Percentiles rank a stretch among this genome's conserved stretches.
Evolutionary conservation across 495 filamentous ascomycete species (phyloP).

Genomic region (Aspergillus sclerotiicarbonarius): DNA sequence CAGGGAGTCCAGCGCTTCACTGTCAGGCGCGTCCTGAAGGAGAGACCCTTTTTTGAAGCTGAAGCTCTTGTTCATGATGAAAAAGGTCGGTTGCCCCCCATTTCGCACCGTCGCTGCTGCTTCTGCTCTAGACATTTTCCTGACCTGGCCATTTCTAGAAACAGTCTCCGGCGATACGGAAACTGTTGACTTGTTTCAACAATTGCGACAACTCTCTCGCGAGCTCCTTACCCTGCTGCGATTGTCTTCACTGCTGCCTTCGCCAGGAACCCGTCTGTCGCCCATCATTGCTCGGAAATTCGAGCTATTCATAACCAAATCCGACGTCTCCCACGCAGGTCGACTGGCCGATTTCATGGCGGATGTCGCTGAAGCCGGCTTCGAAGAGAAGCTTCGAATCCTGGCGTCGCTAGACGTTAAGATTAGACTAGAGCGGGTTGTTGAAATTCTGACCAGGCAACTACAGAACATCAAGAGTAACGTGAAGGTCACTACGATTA

Average conservation of each 20-base stretch:
- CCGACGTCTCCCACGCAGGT: conserved; percentile 75
- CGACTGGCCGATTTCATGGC: conserved; percentile 95
- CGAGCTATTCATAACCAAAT: conserved; percentile 78
- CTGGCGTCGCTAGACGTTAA: conserved; percentile 73
- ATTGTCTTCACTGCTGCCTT: conserved; percentile 72
- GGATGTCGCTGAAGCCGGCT: conserved; percentile 77
- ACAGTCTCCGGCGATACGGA: conserved; percentile 52
- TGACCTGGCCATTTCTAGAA: conserved; percentile 21
- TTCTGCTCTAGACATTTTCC: background rate
- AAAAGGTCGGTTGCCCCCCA: conserved; percentile 43
- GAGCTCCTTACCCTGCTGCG: conserved; percentile 79
- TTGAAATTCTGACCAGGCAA: conserved; percentile 77
- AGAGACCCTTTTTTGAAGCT: conserved; percentile 83
- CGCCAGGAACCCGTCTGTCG: conserved; percentile 60
- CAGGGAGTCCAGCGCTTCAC: conserved; percentile 79
- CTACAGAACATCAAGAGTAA: conserved; percentile 77
- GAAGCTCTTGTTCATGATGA: conserved; percentile 65
- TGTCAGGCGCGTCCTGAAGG: conserved; percentile 69
- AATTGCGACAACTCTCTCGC: conserved; percentile 75
- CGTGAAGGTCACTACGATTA: conserved; percentile 72
- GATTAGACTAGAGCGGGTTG: conserved; percentile 71
- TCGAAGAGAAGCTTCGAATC: conserved; percentile 86
- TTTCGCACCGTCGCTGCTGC: background rate
- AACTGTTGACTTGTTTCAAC: conserved; percentile 67
- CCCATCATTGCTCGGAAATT: conserved; percentile 81